These are phyloP conservation scores for Chytriomyces hyalinus DNA, from an alignment of 192 early-diverging fungal species.

Conservation along the genomic window DNA sequence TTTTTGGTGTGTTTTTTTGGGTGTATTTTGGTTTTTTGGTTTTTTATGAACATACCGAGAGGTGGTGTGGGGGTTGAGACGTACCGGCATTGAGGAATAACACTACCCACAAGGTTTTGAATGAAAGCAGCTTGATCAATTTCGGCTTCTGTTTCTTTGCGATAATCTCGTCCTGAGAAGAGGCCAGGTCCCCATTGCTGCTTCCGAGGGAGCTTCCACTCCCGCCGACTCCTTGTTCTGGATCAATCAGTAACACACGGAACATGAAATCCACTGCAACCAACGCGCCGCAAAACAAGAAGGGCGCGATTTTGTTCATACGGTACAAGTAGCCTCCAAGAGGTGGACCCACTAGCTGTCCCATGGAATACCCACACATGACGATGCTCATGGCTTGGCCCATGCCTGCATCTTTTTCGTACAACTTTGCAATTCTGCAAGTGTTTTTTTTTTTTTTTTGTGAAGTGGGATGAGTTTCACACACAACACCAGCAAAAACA, in stretches of 20 bases:
- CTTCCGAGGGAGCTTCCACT: neutral
- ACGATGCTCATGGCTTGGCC: conserved; percentile 10
- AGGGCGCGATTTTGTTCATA: neutral
- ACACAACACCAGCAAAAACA: too few species aligned
- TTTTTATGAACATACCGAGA: neutral
- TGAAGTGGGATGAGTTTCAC: neutral
- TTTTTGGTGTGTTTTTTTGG: neutral
- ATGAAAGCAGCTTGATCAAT: too few species aligned
- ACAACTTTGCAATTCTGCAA: conserved; percentile 2
- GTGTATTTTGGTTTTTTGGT: neutral
- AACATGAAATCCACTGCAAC: neutral
- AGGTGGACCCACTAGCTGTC: neutral
- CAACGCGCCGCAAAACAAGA: neutral
- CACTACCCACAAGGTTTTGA: neutral
- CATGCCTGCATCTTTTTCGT: conserved; percentile 1
- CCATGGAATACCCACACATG: conserved; percentile 9
- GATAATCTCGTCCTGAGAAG: neutral
- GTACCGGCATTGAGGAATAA: neutral
- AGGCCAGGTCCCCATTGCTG: neutral
- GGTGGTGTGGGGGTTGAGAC: neutral
- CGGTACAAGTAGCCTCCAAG: conserved; percentile 7
- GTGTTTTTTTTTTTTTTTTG: neutral
- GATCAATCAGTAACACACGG: neutral
- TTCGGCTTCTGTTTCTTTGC: neutral
- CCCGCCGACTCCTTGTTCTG: neutral